Base-by-base conservation (phyloP, 2,329 filamentous ascomycete genomes). In the Calonectria honghensis region DNA sequence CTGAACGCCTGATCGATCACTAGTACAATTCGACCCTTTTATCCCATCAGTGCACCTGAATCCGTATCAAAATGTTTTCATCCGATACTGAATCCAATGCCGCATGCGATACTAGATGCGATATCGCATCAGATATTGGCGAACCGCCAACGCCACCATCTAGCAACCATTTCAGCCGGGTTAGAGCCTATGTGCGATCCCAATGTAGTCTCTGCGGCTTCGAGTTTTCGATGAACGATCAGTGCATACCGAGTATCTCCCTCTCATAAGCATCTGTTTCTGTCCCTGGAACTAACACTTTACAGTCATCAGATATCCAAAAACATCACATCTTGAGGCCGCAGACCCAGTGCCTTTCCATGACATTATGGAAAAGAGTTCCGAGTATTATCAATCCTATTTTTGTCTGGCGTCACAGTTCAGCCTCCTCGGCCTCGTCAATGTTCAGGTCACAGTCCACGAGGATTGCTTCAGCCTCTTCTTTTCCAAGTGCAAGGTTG, bases 201-300 rank as follows among this genome's bases (percentile, higher is more conserved):
- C 54, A 59, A 20, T 59, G 54, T 13, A 27, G 32, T n/a, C 31
- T 59, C n/a, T 59, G 54, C 4, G 54, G 32, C 20, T 59, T 59
- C 32, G 54, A 37, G 13, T 59, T 59, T 35, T n/a, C 10, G 20
- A 20, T 13, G 20, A 5, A 24, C 54, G 54, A 59, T 32, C 11
- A n/a, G 20, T 37, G 54, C 32, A 59, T 59, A 37, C 32, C 54
- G 37, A 59, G 54, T 59, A 59, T 59, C 10, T 16, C 54, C 3
- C 20, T 20, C 31, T 20, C 11, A 24, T 20, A n/a, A 59, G 10
- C 32, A 14, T 37, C 2, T 7, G 20, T 13, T 16, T 59, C 9
- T 27, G 20, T n/a, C 6, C 2, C 54, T 37, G 10, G n/a, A n/a
- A 10, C 32, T 59, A 32, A 59, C 5, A 13, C 1, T 24, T 16